These are phyloP conservation scores for Alternaria burnsii DNA, from an alignment of 2,329 filamentous ascomycete genomes.

Conservation along the genomic window DNA sequence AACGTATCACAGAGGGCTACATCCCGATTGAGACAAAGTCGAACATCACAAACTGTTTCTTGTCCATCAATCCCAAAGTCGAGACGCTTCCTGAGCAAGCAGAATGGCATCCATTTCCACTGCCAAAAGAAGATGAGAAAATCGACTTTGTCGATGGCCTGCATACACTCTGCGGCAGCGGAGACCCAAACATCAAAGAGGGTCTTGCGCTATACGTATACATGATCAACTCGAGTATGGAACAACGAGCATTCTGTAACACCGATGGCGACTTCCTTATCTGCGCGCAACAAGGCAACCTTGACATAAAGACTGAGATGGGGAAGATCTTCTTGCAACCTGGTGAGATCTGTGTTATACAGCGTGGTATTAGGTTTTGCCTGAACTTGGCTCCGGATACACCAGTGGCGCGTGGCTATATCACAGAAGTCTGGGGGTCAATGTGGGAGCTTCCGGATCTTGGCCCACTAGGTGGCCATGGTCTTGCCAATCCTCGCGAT, in stretches of 20 bases:
- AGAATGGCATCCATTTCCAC: constrained; percentile 57
- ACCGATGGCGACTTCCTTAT: constrained; percentile 52
- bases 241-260: constrained; percentile 57
- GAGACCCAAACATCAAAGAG: constrained; percentile 61
- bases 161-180: constrained; percentile 60
- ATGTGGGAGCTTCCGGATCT: constrained; percentile 53
- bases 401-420: constrained; percentile 49
- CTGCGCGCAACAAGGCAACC: constrained; percentile 46
- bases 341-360: constrained; percentile 53
- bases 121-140: constrained; percentile 47
- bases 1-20: constrained; percentile 37
- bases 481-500: constrained; percentile 52
- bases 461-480: constrained; percentile 52
- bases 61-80: constrained; percentile 58
- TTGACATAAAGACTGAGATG: constrained; percentile 53
- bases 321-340: constrained; percentile 51
- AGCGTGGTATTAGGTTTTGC: constrained; percentile 51
- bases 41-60: constrained; percentile 55
- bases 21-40: constrained; percentile 39
- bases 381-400: constrained; percentile 46
- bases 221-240: constrained; percentile 58
- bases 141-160: constrained; percentile 60
- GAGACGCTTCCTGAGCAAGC: constrained; percentile 61
- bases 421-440: constrained; percentile 53
- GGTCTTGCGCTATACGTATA: constrained; percentile 62